Base-by-base conservation (phyloP, 306 rosid genomes). In the Corylus heterophylla region DNA sequence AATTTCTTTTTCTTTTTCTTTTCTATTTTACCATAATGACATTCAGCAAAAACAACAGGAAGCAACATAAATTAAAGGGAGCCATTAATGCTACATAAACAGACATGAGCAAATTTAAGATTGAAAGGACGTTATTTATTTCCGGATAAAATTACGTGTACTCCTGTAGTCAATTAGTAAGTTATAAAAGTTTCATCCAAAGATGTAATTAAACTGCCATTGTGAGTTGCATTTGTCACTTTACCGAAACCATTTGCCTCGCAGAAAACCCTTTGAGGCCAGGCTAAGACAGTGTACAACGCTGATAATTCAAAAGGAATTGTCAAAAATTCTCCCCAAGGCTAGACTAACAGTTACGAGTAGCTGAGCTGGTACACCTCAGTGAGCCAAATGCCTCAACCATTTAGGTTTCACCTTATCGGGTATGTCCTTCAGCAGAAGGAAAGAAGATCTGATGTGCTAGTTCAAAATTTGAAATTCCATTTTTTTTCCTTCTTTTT, bases 61-160 rank as follows among this genome's bases (percentile, higher is more conserved):
- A 27, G 71, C 9, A 80, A 52, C 62, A 74, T 74, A 67, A 49
- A 67, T 7, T 67, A 18, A 39, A 67, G 25, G 72, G 7, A 67
- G 50, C 72, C 50, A 67, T n/a, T 39, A 67, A 67, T n/a, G 42
- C 51, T 1, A 42, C 7, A 67, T n/a, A 42, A 8, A 8, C 2
- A n/a, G 49, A 42, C 13, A 25, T 3, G 8, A 17, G 27, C 3
- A 42, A 10, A 49, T 9, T 49, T 49, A 49, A 49, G 2, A 0
- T 49, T 2, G 52, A 49, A 10, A 49, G 52, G 52, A 49, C 10
- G 11, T 49, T 49, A 49, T 49, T 49, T 49, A 49, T 9, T 49
- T 49, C 52, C 4, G 2, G 52, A 49, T 49, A 49, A 12, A 49
- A 49, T 13, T 49, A 49, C 14, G 0, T 11, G 11, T 11, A 13